Conservation (phyloP, 1,284 basidiomycete species). For the Xanthoconium separans region DNA sequence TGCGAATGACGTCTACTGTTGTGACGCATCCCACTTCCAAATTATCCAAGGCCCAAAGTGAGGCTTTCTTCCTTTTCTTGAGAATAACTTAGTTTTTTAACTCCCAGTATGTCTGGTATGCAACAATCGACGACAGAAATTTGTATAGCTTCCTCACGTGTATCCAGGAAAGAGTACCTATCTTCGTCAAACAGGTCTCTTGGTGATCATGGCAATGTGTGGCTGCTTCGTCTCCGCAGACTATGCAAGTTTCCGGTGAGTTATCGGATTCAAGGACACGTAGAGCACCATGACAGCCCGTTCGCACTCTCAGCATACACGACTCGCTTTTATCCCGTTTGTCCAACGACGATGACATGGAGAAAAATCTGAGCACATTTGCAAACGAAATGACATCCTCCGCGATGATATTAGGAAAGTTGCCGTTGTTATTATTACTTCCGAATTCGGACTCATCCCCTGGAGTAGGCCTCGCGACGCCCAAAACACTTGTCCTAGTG, state of each 20-base stretch:
- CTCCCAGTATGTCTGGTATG: constrained; percentile 78
- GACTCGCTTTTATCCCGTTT: constrained; percentile 84
- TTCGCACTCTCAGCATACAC: constrained; percentile 53
- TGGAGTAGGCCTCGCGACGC: constrained; percentile 67
- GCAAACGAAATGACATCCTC: constrained; percentile 89
- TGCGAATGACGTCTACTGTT: constrained; percentile 86
- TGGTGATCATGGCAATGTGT: constrained; percentile 84
- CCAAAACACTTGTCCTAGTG: constrained; percentile 75
- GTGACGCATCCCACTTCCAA: constrained; percentile 81
- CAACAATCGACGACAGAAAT: not conserved
- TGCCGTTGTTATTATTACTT: not conserved
- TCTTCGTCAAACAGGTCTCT: constrained; percentile 80
- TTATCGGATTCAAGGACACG: not conserved
- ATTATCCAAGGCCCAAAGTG: constrained; percentile 88
- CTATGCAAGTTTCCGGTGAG: constrained; percentile 80
- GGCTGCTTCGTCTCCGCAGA: constrained; percentile 92
- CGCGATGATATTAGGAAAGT: constrained; percentile 80
- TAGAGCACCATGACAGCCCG: not conserved
- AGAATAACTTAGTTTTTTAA: not conserved
- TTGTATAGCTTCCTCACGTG: not conserved
- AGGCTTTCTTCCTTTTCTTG: constrained; percentile 25
- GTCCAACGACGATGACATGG: constrained; percentile 90
- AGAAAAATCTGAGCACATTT: constrained; percentile 88
- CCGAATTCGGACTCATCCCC: not conserved
- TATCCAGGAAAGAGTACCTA: constrained; percentile 86